Evolutionary conservation across 2,329 filamentous ascomycete genomes (phyloP).

Genomic region (Trichocomaceae sp.): DNA sequence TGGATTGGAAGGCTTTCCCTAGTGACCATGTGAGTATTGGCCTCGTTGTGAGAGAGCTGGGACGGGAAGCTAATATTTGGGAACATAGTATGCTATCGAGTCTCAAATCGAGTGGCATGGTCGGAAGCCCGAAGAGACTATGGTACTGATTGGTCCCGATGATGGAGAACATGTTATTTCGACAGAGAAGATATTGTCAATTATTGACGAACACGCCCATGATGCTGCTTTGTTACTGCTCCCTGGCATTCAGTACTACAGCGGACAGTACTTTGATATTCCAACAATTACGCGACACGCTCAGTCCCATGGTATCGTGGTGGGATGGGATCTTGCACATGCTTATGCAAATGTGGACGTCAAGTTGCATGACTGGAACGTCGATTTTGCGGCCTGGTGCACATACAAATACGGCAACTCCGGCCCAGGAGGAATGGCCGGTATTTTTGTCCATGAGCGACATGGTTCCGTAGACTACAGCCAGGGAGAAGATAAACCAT

Average conservation of each 20-base stretch:
- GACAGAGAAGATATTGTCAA: constrained; percentile 62
- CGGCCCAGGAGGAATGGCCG: constrained; percentile 72
- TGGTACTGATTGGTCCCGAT: constrained; percentile 65
- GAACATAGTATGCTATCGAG: constrained; percentile 65
- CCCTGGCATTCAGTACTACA: constrained; percentile 86
- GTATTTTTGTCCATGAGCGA: constrained; percentile 68
- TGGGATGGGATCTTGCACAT: constrained; percentile 84
- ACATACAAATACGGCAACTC: constrained; percentile 90
- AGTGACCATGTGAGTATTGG: constrained; percentile 61
- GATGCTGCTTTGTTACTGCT: constrained; percentile 70
- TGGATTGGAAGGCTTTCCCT: constrained; percentile 83
- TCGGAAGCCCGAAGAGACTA: constrained; percentile 57
- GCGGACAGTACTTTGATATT: constrained; percentile 79
- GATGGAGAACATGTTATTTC: constrained; percentile 53
- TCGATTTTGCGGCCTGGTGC: constrained; percentile 88
- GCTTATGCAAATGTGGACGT: constrained; percentile 75
- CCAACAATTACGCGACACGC: constrained; percentile 68
- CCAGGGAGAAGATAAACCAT: constrained; percentile 35
- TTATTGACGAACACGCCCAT: constrained; percentile 66
- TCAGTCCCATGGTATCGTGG: constrained; percentile 58
- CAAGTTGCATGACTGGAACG: constrained; percentile 74
- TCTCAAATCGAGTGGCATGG: constrained; percentile 70
- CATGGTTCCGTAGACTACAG: constrained; percentile 49
- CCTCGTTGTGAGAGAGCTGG: not conserved
- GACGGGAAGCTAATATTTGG: constrained; percentile 12